Base-by-base conservation (phyloP, 371 early-diverging fungal species). In the Polyrhizophydium stewartii region DNA sequence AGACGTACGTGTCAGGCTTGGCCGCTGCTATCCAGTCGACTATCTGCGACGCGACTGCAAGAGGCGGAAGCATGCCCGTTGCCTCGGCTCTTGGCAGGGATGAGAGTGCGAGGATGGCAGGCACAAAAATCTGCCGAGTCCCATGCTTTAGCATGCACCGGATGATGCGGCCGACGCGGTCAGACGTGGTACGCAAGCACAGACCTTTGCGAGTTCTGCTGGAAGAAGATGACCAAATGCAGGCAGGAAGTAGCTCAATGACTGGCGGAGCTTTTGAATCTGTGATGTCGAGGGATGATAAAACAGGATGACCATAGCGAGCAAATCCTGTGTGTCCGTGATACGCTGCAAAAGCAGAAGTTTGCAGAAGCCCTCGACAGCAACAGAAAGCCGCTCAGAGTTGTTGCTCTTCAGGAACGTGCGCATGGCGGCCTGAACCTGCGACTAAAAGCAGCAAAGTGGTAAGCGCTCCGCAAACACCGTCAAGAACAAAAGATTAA, bases 231-330 rank as follows among this genome's bases (percentile, higher is more conserved):
- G 51, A 16, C 51, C 51, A 50, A 12, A 50, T 12, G n/a, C 31
- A 12, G 53, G 53, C 13, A 53, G 25, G 35, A 53, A 53, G n/a
- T 53, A 53, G 53, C 53, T 53, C 10, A 53, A 27, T 5, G 53
- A 30, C 24, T 53, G 53, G 30, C 53, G 53, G 7, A 53, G 53
- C 3, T n/a, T 5, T 5, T 53, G 53, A 2, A 53, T 3, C 6
- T 53, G 53, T 32, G 53, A 6, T 5, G 53, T 53, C 16, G 53
- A 53, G 6, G 53, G 53, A 53, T 53, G 53, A 25, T 53, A 25
- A 25, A 12, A 53, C n/a, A 53, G 53, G 25, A 53, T 53, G 21
- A 53, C 13, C 5, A 53, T 6, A 53, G 53, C 53, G 5, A 53
- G 35, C 13, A 53, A 24, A 30, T 6, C 53, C 53, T 53, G 35